These are phyloP conservation scores for Suzukiozyma palmioleophila DNA, from an alignment of 1,139 yeast genomes.

Conservation along the genomic window DNA sequence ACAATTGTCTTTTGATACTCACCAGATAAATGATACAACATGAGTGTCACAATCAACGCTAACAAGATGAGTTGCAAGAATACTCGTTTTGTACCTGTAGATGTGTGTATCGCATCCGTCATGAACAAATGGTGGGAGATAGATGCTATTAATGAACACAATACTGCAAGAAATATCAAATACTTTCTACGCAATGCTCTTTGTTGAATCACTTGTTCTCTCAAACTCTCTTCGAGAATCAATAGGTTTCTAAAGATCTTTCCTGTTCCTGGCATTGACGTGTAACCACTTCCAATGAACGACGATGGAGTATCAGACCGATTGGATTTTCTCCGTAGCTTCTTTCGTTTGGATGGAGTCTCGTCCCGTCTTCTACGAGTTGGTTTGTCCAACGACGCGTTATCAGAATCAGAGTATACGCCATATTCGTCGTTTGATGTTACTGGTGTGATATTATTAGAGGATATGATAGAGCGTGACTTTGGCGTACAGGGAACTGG, in stretches of 20 bases:
- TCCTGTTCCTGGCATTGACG: constrained; percentile 56
- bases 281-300: constrained; percentile 33
- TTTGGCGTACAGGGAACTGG: constrained; percentile 8
- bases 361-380: constrained; percentile 6
- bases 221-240: constrained; percentile 76
- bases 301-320: constrained; percentile 26
- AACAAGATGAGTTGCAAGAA: constrained; percentile 58
- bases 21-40: constrained; percentile 81
- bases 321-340: constrained; percentile 27
- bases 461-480: constrained; percentile 19
- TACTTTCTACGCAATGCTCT: constrained; percentile 68
- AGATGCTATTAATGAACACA: constrained; percentile 42
- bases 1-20: constrained; percentile 84
- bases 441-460: constrained; percentile 22
- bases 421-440: constrained; percentile 30
- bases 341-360: constrained; percentile 19
- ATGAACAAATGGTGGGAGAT: constrained; percentile 39
- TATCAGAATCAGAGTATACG: constrained; percentile 37
- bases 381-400: constrained; percentile 23
- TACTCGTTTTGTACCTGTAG: constrained; percentile 37
- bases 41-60: constrained; percentile 65
- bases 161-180: constrained; percentile 58
- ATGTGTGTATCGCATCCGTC: constrained; percentile 15
- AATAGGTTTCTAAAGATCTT: constrained; percentile 75
- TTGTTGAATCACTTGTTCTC: constrained; percentile 77